Conservation (phyloP, 768 basidiomycete species). For the Candolleomyces eurysporus region DNA sequence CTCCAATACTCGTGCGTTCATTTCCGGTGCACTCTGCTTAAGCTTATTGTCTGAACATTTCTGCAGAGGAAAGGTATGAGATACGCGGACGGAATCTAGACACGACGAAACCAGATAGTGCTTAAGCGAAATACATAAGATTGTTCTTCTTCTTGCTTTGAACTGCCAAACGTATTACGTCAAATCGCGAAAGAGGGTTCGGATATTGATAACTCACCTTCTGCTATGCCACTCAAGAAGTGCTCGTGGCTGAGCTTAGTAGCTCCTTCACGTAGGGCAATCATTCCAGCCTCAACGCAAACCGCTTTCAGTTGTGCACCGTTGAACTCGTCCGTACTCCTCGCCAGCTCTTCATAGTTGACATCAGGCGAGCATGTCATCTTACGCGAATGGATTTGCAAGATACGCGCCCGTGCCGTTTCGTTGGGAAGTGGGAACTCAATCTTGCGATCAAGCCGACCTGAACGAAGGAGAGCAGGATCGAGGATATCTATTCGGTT, state of each 20-base stretch:
- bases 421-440: constrained; percentile 98
- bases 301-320: constrained; percentile 97
- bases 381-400: constrained; percentile 97
- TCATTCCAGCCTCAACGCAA: constrained; percentile 99
- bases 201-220: constrained; percentile 49
- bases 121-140: constrained; percentile 88
- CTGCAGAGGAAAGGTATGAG: not conserved
- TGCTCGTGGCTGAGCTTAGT: constrained; percentile 90
- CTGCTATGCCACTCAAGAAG: constrained; percentile 89
- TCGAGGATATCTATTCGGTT: constrained; percentile 99
- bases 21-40: not conserved
- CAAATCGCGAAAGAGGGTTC: constrained; percentile 13
- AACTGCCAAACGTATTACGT: constrained; percentile 47
- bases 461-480: constrained; percentile 96
- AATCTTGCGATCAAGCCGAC: constrained; percentile 96
- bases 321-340: constrained; percentile 98
- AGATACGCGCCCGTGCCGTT: constrained; percentile 91
- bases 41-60: not conserved
- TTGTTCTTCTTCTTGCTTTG: constrained; percentile 99
- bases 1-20: not conserved
- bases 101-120: not conserved
- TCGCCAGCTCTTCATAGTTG: constrained; percentile 94
- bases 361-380: constrained; percentile 87
- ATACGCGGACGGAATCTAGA: constrained; percentile 1
- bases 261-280: constrained; percentile 91